phyloP scores from a whole-genome alignment of 257 asterid species.

The Echites panduratus region DNA sequence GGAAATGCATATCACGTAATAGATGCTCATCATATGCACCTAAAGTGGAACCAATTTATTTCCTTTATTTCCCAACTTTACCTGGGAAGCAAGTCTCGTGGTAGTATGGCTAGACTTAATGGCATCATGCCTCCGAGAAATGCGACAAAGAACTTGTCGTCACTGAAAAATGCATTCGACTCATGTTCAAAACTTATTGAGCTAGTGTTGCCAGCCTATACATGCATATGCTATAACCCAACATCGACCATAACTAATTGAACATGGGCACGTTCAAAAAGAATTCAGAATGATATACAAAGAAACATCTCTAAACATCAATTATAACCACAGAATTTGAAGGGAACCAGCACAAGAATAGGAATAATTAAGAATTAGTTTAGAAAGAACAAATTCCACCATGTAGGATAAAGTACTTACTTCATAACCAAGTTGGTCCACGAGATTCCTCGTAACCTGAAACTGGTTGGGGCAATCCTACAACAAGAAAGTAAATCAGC shows the following conservation, averaged over 20 bases:
- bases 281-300: not conserved
- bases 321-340: not conserved
- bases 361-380: not conserved
- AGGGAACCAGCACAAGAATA: not conserved
- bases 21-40: not conserved
- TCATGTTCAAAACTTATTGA: not conserved
- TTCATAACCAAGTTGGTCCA: conserved; percentile 30
- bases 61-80: not conserved
- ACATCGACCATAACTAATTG: not conserved
- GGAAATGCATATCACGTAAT: not conserved
- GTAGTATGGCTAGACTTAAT: not conserved
- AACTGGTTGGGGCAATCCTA: conserved; percentile 35
- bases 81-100: too few relatives aligned
- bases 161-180: not conserved
- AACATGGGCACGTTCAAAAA: not conserved
- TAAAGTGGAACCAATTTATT: not conserved
- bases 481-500: conserved; percentile 20
- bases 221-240: not conserved
- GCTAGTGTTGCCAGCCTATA: not conserved
- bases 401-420: conserved; percentile 15
- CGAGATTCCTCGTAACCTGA: conserved; percentile 28
- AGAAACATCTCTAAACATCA: not conserved
- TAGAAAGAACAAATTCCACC: not conserved
- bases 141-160: not conserved
- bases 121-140: not conserved